phyloP scores from a whole-genome alignment of 2,329 filamentous ascomycete genomes.

The Coniochaeta ligniaria region DNA sequence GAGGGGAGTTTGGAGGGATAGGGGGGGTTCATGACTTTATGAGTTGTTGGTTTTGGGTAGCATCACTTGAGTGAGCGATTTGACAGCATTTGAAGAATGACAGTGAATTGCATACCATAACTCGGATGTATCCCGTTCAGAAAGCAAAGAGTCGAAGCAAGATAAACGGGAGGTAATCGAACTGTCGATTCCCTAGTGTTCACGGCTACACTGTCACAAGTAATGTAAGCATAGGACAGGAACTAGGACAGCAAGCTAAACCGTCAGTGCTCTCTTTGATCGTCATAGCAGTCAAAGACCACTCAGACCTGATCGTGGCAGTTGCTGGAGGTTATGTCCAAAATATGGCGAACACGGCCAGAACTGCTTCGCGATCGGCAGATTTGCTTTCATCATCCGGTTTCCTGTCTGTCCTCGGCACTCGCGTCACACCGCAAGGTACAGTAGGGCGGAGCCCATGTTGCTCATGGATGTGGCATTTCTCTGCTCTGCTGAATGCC shows the following conservation, averaged over 20 bases:
- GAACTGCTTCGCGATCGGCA: slow-evolving; percentile 7
- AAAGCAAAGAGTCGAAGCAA: too few relatives aligned
- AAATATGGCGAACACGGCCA: slow-evolving; percentile 11
- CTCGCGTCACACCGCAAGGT: too few relatives aligned
- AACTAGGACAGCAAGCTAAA: background rate
- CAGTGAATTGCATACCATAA: too few relatives aligned
- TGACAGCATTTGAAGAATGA: too few relatives aligned
- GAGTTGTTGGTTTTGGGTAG: too few relatives aligned
- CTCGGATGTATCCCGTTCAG: too few relatives aligned
- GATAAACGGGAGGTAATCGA: too few relatives aligned
- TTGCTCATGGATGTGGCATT: background rate
- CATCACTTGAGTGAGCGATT: too few relatives aligned
- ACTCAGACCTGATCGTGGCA: slow-evolving; percentile 28
- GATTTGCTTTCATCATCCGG: slow-evolving; percentile 20
- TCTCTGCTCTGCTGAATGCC: slow-evolving; percentile 2
- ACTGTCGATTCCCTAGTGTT: too few relatives aligned
- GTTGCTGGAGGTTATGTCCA: slow-evolving; percentile 30
- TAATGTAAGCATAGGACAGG: too few relatives aligned
- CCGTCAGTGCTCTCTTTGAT: slow-evolving; percentile 57
- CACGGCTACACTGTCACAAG: too few relatives aligned
- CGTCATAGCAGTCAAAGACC: slow-evolving; percentile 32
- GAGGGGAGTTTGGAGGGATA: background rate
- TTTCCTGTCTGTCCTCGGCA: background rate
- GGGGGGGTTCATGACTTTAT: background rate
- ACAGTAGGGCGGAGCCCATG: too few relatives aligned